A percentile compares a stretch with the other conserved stretches of the same genome.
These are phyloP conservation scores for Corylus americana DNA, from an alignment of 306 rosid genomes.

Conservation along the genomic window DNA sequence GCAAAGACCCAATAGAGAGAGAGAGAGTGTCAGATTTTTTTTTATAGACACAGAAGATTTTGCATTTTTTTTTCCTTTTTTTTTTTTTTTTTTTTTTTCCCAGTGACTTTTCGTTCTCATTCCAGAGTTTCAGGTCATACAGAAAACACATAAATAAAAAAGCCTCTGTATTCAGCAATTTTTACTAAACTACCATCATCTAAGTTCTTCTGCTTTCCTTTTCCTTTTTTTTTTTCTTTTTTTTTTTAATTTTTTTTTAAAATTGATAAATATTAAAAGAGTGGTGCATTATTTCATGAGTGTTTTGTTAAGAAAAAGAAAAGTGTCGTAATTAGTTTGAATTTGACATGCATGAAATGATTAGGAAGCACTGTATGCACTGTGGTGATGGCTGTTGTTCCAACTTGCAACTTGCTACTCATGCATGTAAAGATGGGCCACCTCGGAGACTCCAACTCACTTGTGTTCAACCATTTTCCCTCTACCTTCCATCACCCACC, in stretches of 20 bases:
- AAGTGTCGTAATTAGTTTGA: slow-evolving; percentile 22
- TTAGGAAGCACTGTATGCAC: slow-evolving; percentile 29
- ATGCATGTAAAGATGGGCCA: slow-evolving; percentile 37
- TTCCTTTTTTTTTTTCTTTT: not conserved
- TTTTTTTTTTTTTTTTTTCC: not conserved
- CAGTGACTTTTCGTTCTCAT: not conserved
- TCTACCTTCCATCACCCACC: not conserved
- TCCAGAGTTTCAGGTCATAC: slow-evolving; percentile 12
- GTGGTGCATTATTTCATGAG: too few species aligned
- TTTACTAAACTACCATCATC: not conserved
- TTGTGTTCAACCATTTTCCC: not conserved
- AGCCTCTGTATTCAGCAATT: not conserved
- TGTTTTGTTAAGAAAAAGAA: not conserved
- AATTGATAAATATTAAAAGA: not conserved
- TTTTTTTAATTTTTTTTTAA: not conserved
- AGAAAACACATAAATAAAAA: not conserved
- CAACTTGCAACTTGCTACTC: slow-evolving; percentile 35
- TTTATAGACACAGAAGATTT: slow-evolving; percentile 19
- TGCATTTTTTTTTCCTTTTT: slow-evolving; percentile 1
- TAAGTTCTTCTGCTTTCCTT: not conserved
- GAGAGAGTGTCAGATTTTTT: slow-evolving; percentile 22
- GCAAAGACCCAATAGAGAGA: slow-evolving; percentile 38
- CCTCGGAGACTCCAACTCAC: slow-evolving; percentile 29
- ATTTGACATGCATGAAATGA: slow-evolving; percentile 33
- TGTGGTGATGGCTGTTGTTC: slow-evolving; percentile 27